phyloP scores from a whole-genome alignment of 2,329 filamentous ascomycete genomes.

The Apiospora pterosperma region DNA sequence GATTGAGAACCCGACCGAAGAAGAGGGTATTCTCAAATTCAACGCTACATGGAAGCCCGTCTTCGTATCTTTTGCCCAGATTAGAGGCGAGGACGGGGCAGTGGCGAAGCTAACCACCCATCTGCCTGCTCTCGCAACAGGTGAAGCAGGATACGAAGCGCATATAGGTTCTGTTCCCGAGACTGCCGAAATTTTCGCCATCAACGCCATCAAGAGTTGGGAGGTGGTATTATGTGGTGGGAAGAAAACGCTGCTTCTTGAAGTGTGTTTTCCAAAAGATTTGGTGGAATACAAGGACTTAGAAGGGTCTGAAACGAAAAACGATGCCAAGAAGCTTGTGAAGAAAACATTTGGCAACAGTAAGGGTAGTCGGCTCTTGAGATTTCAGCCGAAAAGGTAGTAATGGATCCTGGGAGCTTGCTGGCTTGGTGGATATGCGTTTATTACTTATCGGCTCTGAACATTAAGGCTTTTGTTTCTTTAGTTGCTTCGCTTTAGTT shows the following conservation, averaged over 20 bases:
- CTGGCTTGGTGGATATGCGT: neutral
- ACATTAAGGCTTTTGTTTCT: neutral
- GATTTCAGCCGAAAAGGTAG: neutral
- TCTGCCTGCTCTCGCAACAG: neutral
- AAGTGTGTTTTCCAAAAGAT: neutral
- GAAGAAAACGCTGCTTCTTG: neutral
- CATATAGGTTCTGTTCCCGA: neutral
- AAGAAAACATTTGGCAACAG: neutral
- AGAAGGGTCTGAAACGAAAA: neutral
- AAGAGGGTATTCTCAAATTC: neutral
- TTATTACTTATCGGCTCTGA: neutral
- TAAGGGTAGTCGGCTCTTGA: neutral
- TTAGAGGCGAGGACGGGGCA: neutral
- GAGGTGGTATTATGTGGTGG: neutral
- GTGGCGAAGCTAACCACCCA: neutral
- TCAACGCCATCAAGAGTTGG: neutral
- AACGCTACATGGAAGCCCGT: neutral
- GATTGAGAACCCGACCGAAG: neutral
- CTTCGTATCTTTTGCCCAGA: neutral
- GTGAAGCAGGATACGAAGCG: neutral
- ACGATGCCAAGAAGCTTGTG: neutral
- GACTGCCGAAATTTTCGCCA: neutral
- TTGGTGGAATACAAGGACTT: neutral
- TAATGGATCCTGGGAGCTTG: neutral
- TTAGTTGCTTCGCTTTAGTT: neutral